Base-by-base conservation (phyloP, 306 rosid species). In the Corylus americana region DNA sequence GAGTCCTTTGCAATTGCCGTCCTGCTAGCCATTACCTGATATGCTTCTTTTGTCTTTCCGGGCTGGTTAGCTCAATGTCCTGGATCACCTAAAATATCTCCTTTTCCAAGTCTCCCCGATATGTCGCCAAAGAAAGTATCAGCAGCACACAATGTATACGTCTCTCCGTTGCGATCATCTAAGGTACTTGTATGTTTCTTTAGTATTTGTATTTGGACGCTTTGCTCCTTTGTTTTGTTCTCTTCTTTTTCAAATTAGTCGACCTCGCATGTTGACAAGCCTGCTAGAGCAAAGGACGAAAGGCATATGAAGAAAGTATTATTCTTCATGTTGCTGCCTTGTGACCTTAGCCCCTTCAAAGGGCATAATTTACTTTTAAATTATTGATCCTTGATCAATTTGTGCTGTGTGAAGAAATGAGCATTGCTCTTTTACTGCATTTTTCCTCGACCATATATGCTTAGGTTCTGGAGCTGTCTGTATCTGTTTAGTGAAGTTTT, bases 51-150 rank as follows among this genome's bases (percentile, higher is more conserved):
- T 76, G 48, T 79, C 74, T 66, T 77, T 77, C 14, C 75, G 78
- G 85, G 82, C 50, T 78, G 80, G 72, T 84, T 80, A 88, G 98
- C 87, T 76, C 94, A 87, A 75, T 90, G 96, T 79, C 99, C 99
- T 5, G 97, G 94, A 61, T 96, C 99, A 48, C 99, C 99, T 17
- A 91, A 93, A 82, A 86, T 91, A 79, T 90, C 99, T 37, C 82
- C 94, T 74, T 96, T 96, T 79, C 98, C 97, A 55, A 91, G 89
- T 82, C 96, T 96, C 75, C 99, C 99, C 18, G 99, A 96, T 83
- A 96, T 96, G 99, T 96, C 99, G 7, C 99, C 99, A 3, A 96
- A 96, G 86, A 96, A 96, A 83, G 98, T 96, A 29, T 96, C 99
- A 73, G 93, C 99, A 14, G 74, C 91, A 37, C 99, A 90, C 83